Evolutionary conservation across 2,329 filamentous ascomycete genomes (phyloP).

Genomic region (Ceratocystis ficicola): DNA sequence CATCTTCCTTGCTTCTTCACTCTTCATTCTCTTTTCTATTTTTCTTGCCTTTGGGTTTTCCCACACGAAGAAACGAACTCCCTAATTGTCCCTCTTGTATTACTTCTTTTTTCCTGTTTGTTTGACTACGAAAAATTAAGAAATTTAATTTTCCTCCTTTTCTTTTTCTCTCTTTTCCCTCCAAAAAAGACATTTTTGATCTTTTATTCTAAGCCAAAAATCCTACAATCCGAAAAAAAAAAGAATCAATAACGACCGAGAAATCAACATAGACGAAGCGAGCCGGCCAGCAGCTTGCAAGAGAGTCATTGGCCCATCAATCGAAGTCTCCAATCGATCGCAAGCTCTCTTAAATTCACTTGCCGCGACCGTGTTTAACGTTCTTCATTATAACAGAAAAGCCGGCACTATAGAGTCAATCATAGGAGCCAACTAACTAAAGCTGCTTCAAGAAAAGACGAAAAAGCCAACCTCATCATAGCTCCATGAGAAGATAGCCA

Average conservation of each 20-base stretch:
- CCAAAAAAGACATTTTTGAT: background rate
- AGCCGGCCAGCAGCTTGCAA: background rate
- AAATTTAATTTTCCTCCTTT: background rate
- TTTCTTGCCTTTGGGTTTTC: background rate
- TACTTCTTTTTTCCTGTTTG: conserved; percentile 5
- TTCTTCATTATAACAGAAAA: no score
- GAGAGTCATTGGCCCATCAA: background rate
- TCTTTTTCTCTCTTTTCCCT: background rate
- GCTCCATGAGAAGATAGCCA: background rate
- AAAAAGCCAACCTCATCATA: background rate
- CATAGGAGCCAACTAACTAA: no score
- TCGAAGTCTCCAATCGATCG: background rate
- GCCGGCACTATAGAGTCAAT: no score
- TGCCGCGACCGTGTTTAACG: no score
- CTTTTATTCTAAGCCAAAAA: conserved; percentile 8
- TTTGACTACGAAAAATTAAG: background rate
- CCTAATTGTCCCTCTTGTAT: background rate
- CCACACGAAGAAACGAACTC: no score
- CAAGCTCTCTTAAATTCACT: background rate
- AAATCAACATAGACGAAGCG: background rate
- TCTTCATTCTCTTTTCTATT: background rate
- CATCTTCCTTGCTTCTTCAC: background rate
- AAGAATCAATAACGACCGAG: background rate
- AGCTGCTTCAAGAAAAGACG: no score
- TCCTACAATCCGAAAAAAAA: background rate